A percentile compares a stretch with the other conserved stretches of the same genome.
phyloP scores from a whole-genome alignment of 305 asterid species.

The Fraxinus latifolia region DNA sequence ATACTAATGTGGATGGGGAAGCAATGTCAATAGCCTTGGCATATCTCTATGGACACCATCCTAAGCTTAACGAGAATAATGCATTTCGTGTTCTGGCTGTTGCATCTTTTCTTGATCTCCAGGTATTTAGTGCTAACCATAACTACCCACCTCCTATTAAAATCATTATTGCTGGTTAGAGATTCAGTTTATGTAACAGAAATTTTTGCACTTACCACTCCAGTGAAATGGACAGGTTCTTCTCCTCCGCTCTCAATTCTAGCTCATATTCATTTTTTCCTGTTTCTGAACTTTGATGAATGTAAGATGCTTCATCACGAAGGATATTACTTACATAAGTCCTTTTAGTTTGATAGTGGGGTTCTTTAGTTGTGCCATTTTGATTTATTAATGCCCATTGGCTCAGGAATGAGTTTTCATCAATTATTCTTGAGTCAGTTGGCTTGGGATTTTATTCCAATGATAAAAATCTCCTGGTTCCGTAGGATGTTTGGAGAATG shows the following conservation, averaged over 20 bases:
- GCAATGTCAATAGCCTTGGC: conserved; percentile 84
- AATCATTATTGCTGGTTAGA: neutral
- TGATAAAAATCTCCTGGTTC: neutral
- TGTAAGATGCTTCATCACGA: neutral
- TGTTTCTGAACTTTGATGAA: conserved; percentile 4
- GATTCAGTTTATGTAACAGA: conserved; percentile 4
- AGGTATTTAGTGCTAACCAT: conserved; percentile 35
- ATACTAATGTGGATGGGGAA: conserved; percentile 77
- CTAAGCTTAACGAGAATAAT: conserved; percentile 75
- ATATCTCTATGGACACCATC: conserved; percentile 87
- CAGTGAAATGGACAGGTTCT: neutral
- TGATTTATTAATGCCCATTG: neutral
- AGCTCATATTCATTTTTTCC: neutral
- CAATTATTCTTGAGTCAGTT: neutral
- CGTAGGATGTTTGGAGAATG: neutral
- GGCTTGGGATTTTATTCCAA: neutral
- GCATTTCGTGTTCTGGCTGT: conserved; percentile 90
- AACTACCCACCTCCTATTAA: neutral
- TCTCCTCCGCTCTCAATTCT: neutral
- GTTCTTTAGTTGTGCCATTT: neutral
- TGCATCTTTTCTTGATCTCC: conserved; percentile 95
- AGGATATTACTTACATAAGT: neutral
- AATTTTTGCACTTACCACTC: neutral
- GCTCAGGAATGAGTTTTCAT: neutral
- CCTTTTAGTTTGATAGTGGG: neutral